Base-by-base conservation (phyloP, 495 filamentous ascomycete species). In the Penicillium ochrochloron region DNA sequence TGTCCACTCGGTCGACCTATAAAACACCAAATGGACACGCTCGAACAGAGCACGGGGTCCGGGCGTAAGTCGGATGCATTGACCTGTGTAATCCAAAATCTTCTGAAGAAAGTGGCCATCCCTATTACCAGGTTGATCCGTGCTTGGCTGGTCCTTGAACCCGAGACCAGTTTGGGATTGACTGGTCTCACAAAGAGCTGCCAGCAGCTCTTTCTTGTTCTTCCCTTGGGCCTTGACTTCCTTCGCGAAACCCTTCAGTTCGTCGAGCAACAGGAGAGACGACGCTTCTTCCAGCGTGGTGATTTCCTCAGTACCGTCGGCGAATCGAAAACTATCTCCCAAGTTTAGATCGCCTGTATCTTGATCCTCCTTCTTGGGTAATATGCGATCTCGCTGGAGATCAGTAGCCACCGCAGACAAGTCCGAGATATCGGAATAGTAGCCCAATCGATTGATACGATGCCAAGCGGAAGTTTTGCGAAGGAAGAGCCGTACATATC, bases 381-480 rank as follows among this genome's bases (percentile, higher is more conserved):
- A 77, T 11, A 60, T 33, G 58, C 78, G 75, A 61, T 66, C 44
- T 37, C 60, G 54, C 55, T 79, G 79, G 23, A 99, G 80, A 58
- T 82, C 82, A 23, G 79, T 76, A 15, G 91, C 86, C 23, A 91
- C 91, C 15, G 73, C 68, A 51, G 82, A 76, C 53, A 93, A 76
- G 73, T 97, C 87, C 52, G 88, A 82, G 60, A 98, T 92, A 72
- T 99, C 94, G 56, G 87, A 85, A 69, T 93, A 86, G 70, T 96
- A 96, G 0, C 86, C 85, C 25, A 99, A 72, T 25, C 86, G 84
- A 64, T 85, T 83, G 63, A 94, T 85, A 35, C 95, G 91, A 78
- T 97, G 93, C 95, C 95, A 99, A 2, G 88, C 86, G n/a, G 92
- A 88, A 1, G 92, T 95, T 74, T 99, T 99, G 53, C 95, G 91